These are phyloP conservation scores for Tricholoma matsutake DNA, from an alignment of 768 basidiomycete species.

Conservation along the genomic window DNA sequence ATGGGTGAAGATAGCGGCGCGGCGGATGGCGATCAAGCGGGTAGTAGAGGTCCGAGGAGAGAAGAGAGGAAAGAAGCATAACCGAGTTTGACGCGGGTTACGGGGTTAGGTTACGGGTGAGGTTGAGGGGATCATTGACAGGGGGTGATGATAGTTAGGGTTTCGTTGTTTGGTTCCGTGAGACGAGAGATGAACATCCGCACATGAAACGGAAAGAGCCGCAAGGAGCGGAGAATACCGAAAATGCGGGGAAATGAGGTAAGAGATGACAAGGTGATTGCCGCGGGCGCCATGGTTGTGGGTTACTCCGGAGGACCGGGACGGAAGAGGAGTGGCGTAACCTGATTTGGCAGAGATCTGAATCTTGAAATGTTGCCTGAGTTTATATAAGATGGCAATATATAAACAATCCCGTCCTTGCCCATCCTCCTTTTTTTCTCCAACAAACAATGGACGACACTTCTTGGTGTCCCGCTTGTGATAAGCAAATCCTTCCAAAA, in stretches of 20 bases:
- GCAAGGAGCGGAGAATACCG: neutral
- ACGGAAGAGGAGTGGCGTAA: conserved; percentile 7
- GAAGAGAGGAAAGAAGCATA: neutral
- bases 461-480: conserved; percentile 80
- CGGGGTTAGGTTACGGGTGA: too few species aligned
- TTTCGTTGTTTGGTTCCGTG: too few species aligned
- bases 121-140: too few species aligned
- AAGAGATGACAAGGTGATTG: neutral
- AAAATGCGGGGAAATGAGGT: neutral
- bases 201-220: neutral
- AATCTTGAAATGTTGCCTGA: conserved; percentile 20
- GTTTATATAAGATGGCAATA: too few species aligned
- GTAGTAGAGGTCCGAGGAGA: neutral
- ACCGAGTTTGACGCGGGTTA: too few species aligned
- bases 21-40: neutral
- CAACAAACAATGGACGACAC: conserved; percentile 49
- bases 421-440: conserved; percentile 9
- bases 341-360: conserved; percentile 16
- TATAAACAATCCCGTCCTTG: too few species aligned
- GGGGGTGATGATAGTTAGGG: too few species aligned
- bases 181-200: neutral
- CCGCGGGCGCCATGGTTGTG: conserved; percentile 18
- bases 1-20: too few species aligned
- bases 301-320: conserved; percentile 11
- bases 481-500: conserved; percentile 77